Evolutionary conservation across 495 filamentous ascomycete genomes (phyloP).

Genomic region (Tuber indicum): DNA sequence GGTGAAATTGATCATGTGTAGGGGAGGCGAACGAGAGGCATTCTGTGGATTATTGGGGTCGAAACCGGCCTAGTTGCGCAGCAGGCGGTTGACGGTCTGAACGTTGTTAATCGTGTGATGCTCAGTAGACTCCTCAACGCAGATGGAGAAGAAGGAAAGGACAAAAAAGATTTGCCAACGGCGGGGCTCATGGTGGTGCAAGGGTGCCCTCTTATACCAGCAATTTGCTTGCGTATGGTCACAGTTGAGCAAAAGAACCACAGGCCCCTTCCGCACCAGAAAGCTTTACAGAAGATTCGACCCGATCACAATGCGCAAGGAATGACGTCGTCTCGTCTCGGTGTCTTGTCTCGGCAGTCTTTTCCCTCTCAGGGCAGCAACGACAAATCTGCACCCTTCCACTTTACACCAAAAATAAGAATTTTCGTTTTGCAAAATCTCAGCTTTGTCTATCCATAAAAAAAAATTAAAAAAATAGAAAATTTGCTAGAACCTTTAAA

Average conservation of each 20-base stretch:
- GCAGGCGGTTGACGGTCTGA: conserved; percentile 6
- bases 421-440: no score
- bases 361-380: not conserved
- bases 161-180: conserved; percentile 19
- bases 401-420: no score
- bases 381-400: not conserved
- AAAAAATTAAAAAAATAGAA: no score
- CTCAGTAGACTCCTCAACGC: conserved; percentile 5
- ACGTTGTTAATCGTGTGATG: conserved; percentile 16
- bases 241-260: not conserved
- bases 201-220: conserved; percentile 20
- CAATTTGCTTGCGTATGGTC: not conserved
- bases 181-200: conserved; percentile 12
- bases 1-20: not conserved
- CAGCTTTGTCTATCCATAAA: no score
- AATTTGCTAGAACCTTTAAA: no score
- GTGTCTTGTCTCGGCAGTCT: not conserved
- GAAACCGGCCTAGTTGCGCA: conserved; percentile 24
- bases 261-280: not conserved
- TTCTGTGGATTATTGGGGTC: conserved; percentile 34
- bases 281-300: not conserved
- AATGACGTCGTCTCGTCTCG: conserved; percentile 21
- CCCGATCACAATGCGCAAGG: conserved; percentile 21
- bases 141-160: conserved; percentile 12
- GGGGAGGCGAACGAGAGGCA: conserved; percentile 32